These are phyloP conservation scores for Ilyonectria robusta DNA, from an alignment of 2,329 filamentous ascomycete species.

Conservation along the genomic window DNA sequence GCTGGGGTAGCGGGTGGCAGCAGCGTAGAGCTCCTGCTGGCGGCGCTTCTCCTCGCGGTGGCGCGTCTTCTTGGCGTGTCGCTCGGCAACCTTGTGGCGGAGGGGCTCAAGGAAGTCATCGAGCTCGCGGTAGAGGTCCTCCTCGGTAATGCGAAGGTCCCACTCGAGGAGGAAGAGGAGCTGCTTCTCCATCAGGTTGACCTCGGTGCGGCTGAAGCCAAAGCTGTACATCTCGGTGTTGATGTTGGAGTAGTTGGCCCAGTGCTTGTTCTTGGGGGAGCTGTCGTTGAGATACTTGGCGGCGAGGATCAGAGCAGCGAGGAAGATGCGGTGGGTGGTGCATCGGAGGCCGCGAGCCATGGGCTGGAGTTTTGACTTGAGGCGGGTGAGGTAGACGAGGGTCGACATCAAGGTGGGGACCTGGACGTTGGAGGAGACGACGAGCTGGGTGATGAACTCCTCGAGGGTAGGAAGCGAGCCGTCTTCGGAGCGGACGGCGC, in stretches of 20 bases:
- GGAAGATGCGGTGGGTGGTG: slow-evolving; percentile 97
- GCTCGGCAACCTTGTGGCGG: slow-evolving; percentile 70
- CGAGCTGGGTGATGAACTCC: slow-evolving; percentile 91
- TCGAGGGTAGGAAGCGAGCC: slow-evolving; percentile 82
- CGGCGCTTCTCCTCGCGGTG: slow-evolving; percentile 62
- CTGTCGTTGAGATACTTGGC: slow-evolving; percentile 99
- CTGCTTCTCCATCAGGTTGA: slow-evolving; percentile 99
- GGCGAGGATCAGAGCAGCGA: slow-evolving; percentile 86
- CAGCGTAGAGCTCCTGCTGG: slow-evolving; percentile 55
- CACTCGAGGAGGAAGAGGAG: slow-evolving; percentile 94
- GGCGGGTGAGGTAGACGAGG: slow-evolving; percentile 89
- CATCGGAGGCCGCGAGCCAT: slow-evolving; percentile 97
- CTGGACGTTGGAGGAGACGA: slow-evolving; percentile 94
- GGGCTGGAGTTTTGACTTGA: slow-evolving; percentile 88
- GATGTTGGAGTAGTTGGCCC: slow-evolving; percentile 92
- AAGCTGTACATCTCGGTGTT: slow-evolving; percentile 77
- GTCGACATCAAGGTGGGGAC: slow-evolving; percentile 98
- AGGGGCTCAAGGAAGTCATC: slow-evolving; percentile 92
- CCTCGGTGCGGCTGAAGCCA: slow-evolving; percentile 93
- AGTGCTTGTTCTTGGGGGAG: slow-evolving; percentile 99
- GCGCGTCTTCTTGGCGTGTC: slow-evolving; percentile 65
- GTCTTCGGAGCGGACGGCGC: slow-evolving; percentile 63
- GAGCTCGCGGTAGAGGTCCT: slow-evolving; percentile 89
- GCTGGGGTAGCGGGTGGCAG: slow-evolving; percentile 58
- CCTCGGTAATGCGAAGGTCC: slow-evolving; percentile 88